Evolutionary conservation across 2,329 filamentous ascomycete genomes (phyloP), one percentile per base, ranked within the genome.

Genomic region (Fusarium sp.): DNA sequence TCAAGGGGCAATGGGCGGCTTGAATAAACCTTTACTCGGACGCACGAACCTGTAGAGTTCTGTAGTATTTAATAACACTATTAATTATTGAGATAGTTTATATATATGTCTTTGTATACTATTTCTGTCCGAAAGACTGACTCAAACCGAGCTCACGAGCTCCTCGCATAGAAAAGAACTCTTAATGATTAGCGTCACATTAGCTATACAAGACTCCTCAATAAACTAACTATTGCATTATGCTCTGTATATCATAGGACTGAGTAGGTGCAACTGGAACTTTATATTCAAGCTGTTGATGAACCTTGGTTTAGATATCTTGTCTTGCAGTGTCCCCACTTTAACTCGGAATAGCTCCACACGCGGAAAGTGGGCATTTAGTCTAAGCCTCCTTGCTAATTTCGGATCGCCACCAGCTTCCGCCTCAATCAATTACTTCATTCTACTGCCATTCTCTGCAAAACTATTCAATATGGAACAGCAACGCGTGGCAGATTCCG

Each of bases 11-110:
- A 24, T 5, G 4, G 5, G 14, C 3, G 3, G 3, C 14, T 42
- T 42, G 0, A 4, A 42, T 2, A 42, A 24, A 8, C 5, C 22
- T 41, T 8, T 42, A 10, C 8, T 24, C 0, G 8, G 3, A 42
- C 3, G 3, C 8, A 42, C 8, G 3, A 17, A 6, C 22, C 13
- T 17, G 14, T 6, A 42, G 22, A 8, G n/a, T 15, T 24, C 41
- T 1, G 2, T 42, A 8, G 36, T 24, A 24, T n/a, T 42, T 2
- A 9, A 15, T 14, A 6, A 2, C 0, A 15, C 3, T 0, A 6
- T 42, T n/a, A 4, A 8, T 15, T 2, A n/a, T 42, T 42, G 5
- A n/a, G n/a, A 5, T 42, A 15, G 22, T 42, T 1, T 14, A n/a
- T n/a, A 6, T n/a, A 15, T 10, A 41, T n/a, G 3, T 15, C 0